A percentile compares a stretch with the other conserved stretches of the same genome.
Evolutionary conservation across 331 rosid genomes (phyloP).

Genomic region (Rosa hybrid): DNA sequence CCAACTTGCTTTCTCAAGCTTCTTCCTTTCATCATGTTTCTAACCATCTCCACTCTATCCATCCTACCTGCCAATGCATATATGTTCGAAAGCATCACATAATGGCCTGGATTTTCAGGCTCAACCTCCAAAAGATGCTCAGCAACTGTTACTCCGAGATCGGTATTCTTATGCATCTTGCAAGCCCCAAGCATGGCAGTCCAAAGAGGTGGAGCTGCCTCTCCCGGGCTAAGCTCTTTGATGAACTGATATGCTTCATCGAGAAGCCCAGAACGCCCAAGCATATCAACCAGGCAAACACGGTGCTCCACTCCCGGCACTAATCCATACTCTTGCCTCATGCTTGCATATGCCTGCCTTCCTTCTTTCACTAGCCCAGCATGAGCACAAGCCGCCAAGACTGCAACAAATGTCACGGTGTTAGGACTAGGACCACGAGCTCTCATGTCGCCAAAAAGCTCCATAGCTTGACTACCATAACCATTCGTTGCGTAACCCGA

Average conservation of each 20-base stretch:
- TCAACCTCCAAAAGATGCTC: slow-evolving; percentile 66
- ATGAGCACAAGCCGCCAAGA: slow-evolving; percentile 88
- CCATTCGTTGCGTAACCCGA: slow-evolving; percentile 83
- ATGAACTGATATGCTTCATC: slow-evolving; percentile 62
- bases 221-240: slow-evolving; percentile 36
- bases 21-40: slow-evolving; percentile 65
- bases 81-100: slow-evolving; percentile 86
- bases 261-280: slow-evolving; percentile 90
- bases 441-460: slow-evolving; percentile 59
- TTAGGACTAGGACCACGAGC: slow-evolving; percentile 56
- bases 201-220: slow-evolving; percentile 67
- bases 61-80: slow-evolving; percentile 71
- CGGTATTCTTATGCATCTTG: slow-evolving; percentile 57
- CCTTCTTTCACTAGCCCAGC: slow-evolving; percentile 80
- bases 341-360: slow-evolving; percentile 51
- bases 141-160: slow-evolving; percentile 71
- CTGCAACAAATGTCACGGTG: slow-evolving; percentile 69
- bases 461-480: slow-evolving; percentile 65
- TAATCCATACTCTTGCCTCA: slow-evolving; percentile 60
- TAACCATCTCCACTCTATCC: slow-evolving; percentile 75
- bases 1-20: slow-evolving; percentile 79
- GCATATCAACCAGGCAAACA: slow-evolving; percentile 90
- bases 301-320: slow-evolving; percentile 83
- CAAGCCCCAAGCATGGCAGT: slow-evolving; percentile 80
- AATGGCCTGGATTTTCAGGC: slow-evolving; percentile 90